phyloP scores from a whole-genome alignment of 148 eudicot species.

The Rhododendron henanense region DNA sequence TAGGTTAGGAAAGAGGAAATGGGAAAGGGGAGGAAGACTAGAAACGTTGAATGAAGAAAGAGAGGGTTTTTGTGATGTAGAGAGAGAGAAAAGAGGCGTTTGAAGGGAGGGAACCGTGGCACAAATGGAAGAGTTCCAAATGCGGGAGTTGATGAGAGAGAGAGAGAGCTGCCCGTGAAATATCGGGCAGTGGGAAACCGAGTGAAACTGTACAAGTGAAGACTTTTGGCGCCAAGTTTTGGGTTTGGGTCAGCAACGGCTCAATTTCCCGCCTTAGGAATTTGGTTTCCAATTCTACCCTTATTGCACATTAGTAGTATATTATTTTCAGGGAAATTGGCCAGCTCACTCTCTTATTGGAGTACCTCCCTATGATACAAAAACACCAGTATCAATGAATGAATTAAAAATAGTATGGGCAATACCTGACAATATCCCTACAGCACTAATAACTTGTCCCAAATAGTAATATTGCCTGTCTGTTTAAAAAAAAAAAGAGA shows the following conservation, averaged over 20 bases:
- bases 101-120: neutral
- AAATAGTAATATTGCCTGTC: no score
- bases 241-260: conserved; percentile 43
- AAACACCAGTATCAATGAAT: no score
- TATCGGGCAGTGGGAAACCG: conserved; percentile 35
- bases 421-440: no score
- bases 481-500: no score
- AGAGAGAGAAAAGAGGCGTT: conserved; percentile 2
- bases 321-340: neutral
- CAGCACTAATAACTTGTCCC: no score
- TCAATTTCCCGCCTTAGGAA: conserved; percentile 43
- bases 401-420: no score
- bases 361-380: no score
- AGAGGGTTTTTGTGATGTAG: conserved; percentile 6
- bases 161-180: conserved; percentile 32
- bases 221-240: conserved; percentile 54
- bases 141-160: neutral
- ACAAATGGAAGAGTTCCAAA: neutral
- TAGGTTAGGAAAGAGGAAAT: neutral
- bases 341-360: no score
- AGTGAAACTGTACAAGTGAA: neutral
- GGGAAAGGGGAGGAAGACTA: neutral
- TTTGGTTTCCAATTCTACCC: neutral
- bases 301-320: neutral
- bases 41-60: conserved; percentile 20